Conservation (phyloP, 176 grass and related monocot genomes). For the Triticum timopheevii region DNA sequence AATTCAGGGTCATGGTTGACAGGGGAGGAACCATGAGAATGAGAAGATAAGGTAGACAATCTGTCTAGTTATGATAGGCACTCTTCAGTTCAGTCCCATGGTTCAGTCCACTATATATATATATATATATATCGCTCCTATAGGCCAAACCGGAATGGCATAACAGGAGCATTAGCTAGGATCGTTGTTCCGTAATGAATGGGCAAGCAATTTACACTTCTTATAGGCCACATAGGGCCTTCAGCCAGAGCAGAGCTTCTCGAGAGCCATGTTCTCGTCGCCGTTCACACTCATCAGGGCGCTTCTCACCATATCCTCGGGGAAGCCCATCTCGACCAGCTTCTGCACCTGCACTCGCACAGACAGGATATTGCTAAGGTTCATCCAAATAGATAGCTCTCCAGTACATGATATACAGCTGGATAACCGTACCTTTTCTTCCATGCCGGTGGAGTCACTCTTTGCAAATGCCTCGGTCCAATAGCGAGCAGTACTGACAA, state of each 20-base stretch:
- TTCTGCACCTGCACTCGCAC: slow-evolving; percentile 62
- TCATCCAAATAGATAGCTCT: background rate
- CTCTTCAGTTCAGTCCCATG: slow-evolving; percentile 22
- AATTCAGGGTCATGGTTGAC: background rate
- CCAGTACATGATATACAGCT: background rate
- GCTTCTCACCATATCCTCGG: slow-evolving; percentile 88
- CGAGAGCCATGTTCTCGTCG: slow-evolving; percentile 91
- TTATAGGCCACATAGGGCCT: background rate
- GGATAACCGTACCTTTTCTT: slow-evolving; percentile 70
- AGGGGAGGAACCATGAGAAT: background rate
- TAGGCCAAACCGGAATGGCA: slow-evolving; percentile 39
- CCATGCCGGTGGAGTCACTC: slow-evolving; percentile 67
- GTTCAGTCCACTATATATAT: slow-evolving; percentile 26
- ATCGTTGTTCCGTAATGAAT: slow-evolving; percentile 34
- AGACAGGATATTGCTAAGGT: background rate
- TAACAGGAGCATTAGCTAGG: slow-evolving; percentile 26
- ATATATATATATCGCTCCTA: slow-evolving; percentile 20
- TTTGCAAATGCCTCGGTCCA: slow-evolving; percentile 97
- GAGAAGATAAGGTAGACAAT: background rate
- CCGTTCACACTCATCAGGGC: slow-evolving; percentile 78
- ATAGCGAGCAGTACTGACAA: slow-evolving; percentile 77
- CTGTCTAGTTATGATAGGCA: background rate
- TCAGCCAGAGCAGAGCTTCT: slow-evolving; percentile 87
- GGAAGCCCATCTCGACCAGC: slow-evolving; percentile 97
- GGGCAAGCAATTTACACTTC: slow-evolving; percentile 46